Evolutionary conservation across 768 basidiomycete genomes (phyloP).

Genomic region (Hericium coralloides): DNA sequence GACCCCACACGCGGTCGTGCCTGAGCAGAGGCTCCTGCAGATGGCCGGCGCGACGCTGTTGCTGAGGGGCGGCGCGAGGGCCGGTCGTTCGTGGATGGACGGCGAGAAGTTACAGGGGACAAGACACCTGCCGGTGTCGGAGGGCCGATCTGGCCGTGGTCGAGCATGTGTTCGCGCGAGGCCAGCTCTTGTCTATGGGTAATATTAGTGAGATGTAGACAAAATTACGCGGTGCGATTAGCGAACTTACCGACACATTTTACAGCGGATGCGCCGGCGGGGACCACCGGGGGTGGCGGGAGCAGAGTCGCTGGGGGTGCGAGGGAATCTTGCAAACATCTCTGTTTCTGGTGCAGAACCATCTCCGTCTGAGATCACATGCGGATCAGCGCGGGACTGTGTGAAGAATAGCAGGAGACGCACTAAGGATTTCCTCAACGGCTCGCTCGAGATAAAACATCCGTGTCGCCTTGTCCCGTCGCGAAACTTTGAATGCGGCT

Average conservation of each 20-base stretch:
- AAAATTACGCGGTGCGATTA: background rate
- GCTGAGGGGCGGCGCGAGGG: slow-evolving; percentile 6
- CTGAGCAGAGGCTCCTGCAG: slow-evolving; percentile 1
- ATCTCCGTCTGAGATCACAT: slow-evolving; percentile 51
- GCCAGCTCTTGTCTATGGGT: slow-evolving; percentile 70
- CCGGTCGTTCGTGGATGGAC: slow-evolving; percentile 18
- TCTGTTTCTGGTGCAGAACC: slow-evolving; percentile 52
- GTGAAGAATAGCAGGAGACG: slow-evolving; percentile 18
- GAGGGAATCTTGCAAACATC: slow-evolving; percentile 73
- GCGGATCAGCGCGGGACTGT: too few species aligned
- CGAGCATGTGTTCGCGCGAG: slow-evolving; percentile 87
- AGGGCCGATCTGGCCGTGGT: slow-evolving; percentile 74
- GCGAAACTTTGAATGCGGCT: slow-evolving; percentile 59
- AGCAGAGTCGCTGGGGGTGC: slow-evolving; percentile 51
- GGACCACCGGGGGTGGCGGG: slow-evolving; percentile 53
- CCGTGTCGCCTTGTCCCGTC: slow-evolving; percentile 59
- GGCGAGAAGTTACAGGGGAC: slow-evolving; percentile 42
- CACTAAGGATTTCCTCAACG: slow-evolving; percentile 71
- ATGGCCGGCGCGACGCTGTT: slow-evolving; percentile 12
- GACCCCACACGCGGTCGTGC: slow-evolving; percentile 9
- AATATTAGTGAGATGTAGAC: background rate
- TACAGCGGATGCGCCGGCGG: slow-evolving; percentile 73
- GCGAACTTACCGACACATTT: slow-evolving; percentile 71
- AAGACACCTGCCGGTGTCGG: slow-evolving; percentile 43
- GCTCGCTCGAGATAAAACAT: slow-evolving; percentile 80